phyloP scores from a whole-genome alignment of 805 yeast species.

The Sugiyamaella lignohabitans region DNA sequence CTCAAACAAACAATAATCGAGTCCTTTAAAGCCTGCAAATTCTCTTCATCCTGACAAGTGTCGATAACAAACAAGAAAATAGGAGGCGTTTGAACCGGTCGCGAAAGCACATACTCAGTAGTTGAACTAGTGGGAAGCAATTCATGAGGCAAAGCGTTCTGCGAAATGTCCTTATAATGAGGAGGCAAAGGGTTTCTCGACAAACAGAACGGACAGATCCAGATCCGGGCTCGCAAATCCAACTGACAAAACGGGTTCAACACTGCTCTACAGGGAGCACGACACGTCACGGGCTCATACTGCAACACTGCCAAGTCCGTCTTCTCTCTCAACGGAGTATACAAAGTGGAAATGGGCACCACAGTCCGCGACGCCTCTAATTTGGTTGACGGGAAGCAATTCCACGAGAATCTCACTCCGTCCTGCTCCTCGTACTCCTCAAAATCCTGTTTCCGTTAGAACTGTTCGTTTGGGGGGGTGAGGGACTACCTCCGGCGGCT shows the following conservation, averaged over 20 bases:
- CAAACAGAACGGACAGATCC: conserved; percentile 84
- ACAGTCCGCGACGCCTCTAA: conserved; percentile 86
- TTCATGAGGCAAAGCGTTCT: conserved; percentile 80
- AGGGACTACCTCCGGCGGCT: no score
- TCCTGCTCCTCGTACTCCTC: conserved; percentile 56
- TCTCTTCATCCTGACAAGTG: conserved; percentile 83
- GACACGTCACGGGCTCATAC: conserved; percentile 81
- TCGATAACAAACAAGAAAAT: conserved; percentile 81
- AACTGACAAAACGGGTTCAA: conserved; percentile 74
- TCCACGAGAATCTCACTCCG: conserved; percentile 73
- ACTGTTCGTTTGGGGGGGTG: not conserved
- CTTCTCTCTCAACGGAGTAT: conserved; percentile 84
- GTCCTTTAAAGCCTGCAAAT: conserved; percentile 76
- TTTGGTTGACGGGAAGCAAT: conserved; percentile 81
- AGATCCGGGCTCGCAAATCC: conserved; percentile 66
- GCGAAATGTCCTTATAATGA: conserved; percentile 73
- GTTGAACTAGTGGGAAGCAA: conserved; percentile 63
- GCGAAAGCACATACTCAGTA: conserved; percentile 77
- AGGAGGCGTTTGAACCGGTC: conserved; percentile 81
- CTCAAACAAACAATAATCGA: conserved; percentile 69
- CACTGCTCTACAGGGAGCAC: conserved; percentile 74
- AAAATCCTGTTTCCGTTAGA: conserved; percentile 39
- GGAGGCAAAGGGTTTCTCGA: conserved; percentile 75
- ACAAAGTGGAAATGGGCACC: conserved; percentile 88
- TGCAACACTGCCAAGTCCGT: conserved; percentile 70